Conservation (phyloP, 768 basidiomycete genomes). For the Panellus pusillus region DNA sequence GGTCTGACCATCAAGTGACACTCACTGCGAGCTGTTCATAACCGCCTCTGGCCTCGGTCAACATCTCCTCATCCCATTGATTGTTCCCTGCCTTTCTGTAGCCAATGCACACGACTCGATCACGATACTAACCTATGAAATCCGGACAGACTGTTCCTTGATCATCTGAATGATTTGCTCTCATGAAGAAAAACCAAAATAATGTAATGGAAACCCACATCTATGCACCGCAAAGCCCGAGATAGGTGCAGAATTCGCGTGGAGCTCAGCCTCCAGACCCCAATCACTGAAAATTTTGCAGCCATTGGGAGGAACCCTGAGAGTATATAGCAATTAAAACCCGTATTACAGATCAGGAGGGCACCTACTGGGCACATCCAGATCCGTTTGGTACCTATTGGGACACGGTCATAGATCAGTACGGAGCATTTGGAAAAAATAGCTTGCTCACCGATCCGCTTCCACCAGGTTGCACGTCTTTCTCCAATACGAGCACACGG, state of each 20-base stretch:
- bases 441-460: background rate
- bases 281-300: conserved; percentile 8
- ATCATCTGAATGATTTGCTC: background rate
- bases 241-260: background rate
- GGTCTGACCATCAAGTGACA: no score
- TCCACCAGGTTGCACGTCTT: conserved; percentile 1
- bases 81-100: background rate
- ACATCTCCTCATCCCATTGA: no score
- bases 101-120: background rate
- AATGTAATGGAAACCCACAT: background rate
- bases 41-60: no score
- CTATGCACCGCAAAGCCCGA: background rate
- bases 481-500: conserved; percentile 12
- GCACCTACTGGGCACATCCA: background rate
- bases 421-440: no score
- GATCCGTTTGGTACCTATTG: background rate
- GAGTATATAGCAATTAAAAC: background rate
- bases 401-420: no score
- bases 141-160: background rate
- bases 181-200: no score
- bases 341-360: background rate
- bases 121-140: background rate
- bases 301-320: conserved; percentile 12
- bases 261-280: conserved; percentile 1
- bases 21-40: no score